Evolutionary conservation across 148 eudicot species (phyloP), one percentile per base, ranked within the genome.

Genomic region (Cornus kousa): DNA sequence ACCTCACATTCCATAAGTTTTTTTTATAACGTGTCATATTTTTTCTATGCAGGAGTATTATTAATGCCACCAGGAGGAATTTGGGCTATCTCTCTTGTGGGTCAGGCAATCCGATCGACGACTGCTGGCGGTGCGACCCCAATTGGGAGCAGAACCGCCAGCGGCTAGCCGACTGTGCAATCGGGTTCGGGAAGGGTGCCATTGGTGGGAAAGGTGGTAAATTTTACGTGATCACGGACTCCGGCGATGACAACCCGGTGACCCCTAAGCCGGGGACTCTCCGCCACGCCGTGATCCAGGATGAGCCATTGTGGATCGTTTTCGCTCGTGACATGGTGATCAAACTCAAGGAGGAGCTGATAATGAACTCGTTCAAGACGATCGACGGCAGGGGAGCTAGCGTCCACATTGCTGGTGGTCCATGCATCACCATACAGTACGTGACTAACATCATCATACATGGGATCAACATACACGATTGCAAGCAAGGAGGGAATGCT

Each of bases 101-200:
- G 75, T 82, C 91, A 0, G 87, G 93, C 5, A 90, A 90, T 73
- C 93, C 93, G 14, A 88, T 90, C 35, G 93, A 90, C 71, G 93
- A 90, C 48, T 90, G 93, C 79, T 90, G 93, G 93, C 80, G 91
- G 40, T 90, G 93, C 72, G 91, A 88, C 86, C 85, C 88, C 2
- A 59, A 88, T 35, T 90, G 93, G 93, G 87, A 81, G 66, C 57
- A 70, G 9, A 86, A 90, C 78, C 93, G 93, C 48, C 93, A 86
- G 73, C 80, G 85, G 68, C 69, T 90, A 35, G 93, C 93, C 0
- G 93, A 90, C 39, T 90, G 93, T 20, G 93, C 91, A 53, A 88
- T 88, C 9, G 93, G 93, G 23, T 90, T 90, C 66, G 93, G 93
- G 4, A 86, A 82, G 72, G 79, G 82, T n/a, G 93, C 93, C 31